Evolutionary conservation across 345 rosid species (phyloP), one percentile per base, ranked within the genome.

Genomic region (Ailanthus altissimus): DNA sequence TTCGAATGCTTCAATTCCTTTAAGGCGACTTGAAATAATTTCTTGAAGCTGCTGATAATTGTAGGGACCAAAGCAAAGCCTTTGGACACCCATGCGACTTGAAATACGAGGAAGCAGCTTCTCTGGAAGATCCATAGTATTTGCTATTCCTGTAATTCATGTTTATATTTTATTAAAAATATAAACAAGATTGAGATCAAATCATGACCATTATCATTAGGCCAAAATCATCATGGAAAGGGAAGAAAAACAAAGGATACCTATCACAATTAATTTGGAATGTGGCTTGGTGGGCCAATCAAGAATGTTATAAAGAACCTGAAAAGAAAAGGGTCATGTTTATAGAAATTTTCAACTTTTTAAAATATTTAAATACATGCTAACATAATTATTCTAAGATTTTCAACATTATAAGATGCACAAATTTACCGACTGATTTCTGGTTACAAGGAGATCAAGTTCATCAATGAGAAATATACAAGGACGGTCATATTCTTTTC

Each of bases 91-190:
- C 97, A 93, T 85, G 62, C 98, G 86, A 82, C 99, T 95, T 66
- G 99, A 95, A 72, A 95, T 93, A 61, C 98, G 97, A 73, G 99
- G 99, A 78, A 95, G 97, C 80, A 95, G 76, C 89, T 92, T 95
- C 85, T 95, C 99, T 62, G 98, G 99, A 73, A 95, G 97, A 85
- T 95, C 98, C 99, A 95, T 95, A 26, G 99, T 95, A 82, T 95
- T 95, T 76, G 99, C 98, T 81, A 95, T 92, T 58, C 99, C 99
- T 90, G 83, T 78, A 83, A 62, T 74, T 68, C 42, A 66, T 61
- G 69, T 47, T n/a, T 20, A 49, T 40, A 61, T 13, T 58, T 28
- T 10, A 53, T 43, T 14, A 16, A 28, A 64, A 7, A 64, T 43
- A 32, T 45, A 47, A 46, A 72, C 8, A 42, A 36, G n/a, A 46